Base-by-base conservation (phyloP, 371 early-diverging fungal species). In the Mucor velutinosus region DNA sequence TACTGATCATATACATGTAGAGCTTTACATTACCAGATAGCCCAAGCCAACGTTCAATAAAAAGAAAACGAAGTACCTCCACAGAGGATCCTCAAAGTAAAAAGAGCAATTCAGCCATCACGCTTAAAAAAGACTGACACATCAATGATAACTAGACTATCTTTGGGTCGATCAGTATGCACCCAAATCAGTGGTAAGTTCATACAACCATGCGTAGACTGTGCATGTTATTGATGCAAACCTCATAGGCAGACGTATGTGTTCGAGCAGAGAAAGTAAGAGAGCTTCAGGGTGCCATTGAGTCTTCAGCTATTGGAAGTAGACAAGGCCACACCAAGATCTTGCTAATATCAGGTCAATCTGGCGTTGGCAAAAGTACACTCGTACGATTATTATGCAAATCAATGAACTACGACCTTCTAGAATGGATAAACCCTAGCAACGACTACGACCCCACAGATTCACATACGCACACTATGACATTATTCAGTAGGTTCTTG, bases 311-410 rank as follows among this genome's bases (percentile, higher is more conserved):
- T 2, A 43, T 70, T 14, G 47, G 62, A 6, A 47, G 55, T 23
- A 27, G 29, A 4, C 35, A 39, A 12, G 55, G 33, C 7, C 41
- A 4, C 21, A 64, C 39, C 27, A 65, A 80, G 72, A 17, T 76
- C 7, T 62, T 83, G 10, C 29, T 77, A 2, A 27, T 83, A 10
- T 63, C 74, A 8, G 83, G 83, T 1, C 77, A 73, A 8, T 62
- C 80, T 21, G 83, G 83, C 7, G 60, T 64, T 17, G 80, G 81
- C 1, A 83, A 83, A 61, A 83, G 83, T 43, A 76, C 80, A 11
- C 53, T 74, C 7, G 62, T 77, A 2, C 67, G 72, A 12, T n/a
- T 76, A 11, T 35, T 83, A 11, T 68, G 73, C 17, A 47, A 58
- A 45, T n/a, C 65, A 5, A 53, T 65, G 19, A 37, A 57, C 12